Conservation (phyloP, 768 basidiomycete species). For the Tulasnella sp. region DNA sequence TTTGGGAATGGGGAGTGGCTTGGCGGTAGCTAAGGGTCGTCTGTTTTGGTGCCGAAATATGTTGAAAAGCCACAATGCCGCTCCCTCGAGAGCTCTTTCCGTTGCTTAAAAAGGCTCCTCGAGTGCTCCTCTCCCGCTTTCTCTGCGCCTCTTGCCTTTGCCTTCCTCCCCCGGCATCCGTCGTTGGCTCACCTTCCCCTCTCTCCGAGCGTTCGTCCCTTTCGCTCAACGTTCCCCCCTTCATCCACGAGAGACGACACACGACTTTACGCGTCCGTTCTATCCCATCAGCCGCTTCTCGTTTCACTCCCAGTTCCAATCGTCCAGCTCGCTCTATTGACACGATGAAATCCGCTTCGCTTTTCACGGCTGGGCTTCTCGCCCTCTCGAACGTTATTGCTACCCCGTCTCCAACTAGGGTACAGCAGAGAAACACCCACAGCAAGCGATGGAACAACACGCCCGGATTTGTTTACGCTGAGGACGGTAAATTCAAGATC, state of each 20-base stretch:
- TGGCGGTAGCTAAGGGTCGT: not conserved
- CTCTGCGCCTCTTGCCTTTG: not conserved
- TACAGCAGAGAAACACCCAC: not conserved
- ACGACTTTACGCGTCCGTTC: not conserved
- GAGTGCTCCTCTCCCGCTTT: not conserved
- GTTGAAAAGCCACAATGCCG: not conserved
- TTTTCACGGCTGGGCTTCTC: conserved; percentile 24
- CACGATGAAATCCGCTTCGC: not conserved
- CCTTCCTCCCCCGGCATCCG: conserved; percentile 15
- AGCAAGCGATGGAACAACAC: not conserved
- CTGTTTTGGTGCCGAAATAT: not conserved
- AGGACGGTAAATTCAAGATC: conserved; percentile 29
- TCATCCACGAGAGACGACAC: not conserved
- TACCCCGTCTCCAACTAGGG: not conserved
- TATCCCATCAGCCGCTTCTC: not conserved
- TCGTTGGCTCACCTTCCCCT: not conserved
- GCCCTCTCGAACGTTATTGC: not conserved
- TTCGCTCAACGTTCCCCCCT: not conserved
- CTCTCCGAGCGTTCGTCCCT: conserved; percentile 4
- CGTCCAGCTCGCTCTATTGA: not conserved
- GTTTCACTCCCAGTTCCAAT: not conserved
- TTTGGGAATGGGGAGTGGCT: not conserved
- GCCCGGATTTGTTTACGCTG: conserved; percentile 25
- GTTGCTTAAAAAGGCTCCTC: not conserved
- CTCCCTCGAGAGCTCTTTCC: not conserved